Evolutionary conservation across 768 basidiomycete genomes (phyloP), one percentile per base, ranked within the genome.

Genomic region (Tulasnella sp.): DNA sequence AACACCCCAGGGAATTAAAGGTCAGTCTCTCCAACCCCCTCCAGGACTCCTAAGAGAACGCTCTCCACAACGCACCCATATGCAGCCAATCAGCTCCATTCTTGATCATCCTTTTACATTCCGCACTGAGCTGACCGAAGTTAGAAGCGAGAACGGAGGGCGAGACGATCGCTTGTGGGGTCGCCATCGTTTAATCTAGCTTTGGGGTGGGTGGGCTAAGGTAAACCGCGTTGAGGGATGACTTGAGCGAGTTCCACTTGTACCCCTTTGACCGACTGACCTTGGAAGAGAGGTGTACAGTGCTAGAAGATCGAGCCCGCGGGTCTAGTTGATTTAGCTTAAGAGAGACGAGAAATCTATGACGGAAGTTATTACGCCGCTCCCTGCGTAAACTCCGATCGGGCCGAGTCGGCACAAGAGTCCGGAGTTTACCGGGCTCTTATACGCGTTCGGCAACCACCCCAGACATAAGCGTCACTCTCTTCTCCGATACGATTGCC

Each of bases 81-180:
- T 98, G 97, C 80, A 98, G 90, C 98, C 98, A 99, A 86, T 99
- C 93, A 31, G 97, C 97, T 18, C 98, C 98, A 82, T 92, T 91
- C 85, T 93, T 92, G 81, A 98, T 96, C 96, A 99, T 99, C 75
- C 96, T 90, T 85, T 94, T 93, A 87, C 98, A 98, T 91, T 99
- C 98, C 83, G 93, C 93, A 75, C 92, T 93, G 83, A 99, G 91
- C 84, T 97, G 93, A 60, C 96, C 97, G 87, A 99, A 97, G 88
- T 99, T 96, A 18, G 95, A 96, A 79, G 98, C 97, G 24, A 99
- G 93, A 64, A 99, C 96, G 4, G 97, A 98, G 31, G 98, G 98
- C 14, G 97, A 93, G 86, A 99, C 96, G 87, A 99, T 98, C 20
- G 95, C 74, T 75, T 18, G 74, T 42, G 41, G 24, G 4, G 74